These are phyloP conservation scores for Nicotiana rustica DNA, from an alignment of 305 asterid species.

Conservation along the genomic window DNA sequence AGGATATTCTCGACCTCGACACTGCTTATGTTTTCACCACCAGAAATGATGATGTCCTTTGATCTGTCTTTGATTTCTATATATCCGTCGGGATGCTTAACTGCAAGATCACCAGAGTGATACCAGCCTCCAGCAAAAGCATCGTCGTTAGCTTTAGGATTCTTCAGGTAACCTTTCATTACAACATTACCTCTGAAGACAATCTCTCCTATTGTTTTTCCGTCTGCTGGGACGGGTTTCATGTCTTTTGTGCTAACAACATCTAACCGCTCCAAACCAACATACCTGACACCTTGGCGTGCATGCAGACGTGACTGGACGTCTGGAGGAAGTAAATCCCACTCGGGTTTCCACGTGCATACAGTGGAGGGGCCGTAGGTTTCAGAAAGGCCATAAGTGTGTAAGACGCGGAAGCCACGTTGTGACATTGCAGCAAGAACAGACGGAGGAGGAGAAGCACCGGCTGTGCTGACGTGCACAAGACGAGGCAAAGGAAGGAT, in stretches of 20 bases:
- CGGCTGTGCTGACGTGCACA: constrained; percentile 96
- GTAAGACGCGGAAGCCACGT: constrained; percentile 83
- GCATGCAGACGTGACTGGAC: constrained; percentile 83
- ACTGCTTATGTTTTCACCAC: constrained; percentile 93
- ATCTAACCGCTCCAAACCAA: constrained; percentile 74
- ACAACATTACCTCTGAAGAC: constrained; percentile 85
- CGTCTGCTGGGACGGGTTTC: constrained; percentile 79
- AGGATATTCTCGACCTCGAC: constrained; percentile 87
- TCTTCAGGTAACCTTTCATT: constrained; percentile 94
- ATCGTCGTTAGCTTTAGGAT: constrained; percentile 79
- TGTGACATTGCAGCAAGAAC: constrained; percentile 79
- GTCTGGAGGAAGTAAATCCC: constrained; percentile 79
- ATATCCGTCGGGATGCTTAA: constrained; percentile 86
- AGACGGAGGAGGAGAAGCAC: constrained; percentile 97
- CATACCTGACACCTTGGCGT: constrained; percentile 88
- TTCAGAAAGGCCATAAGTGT: constrained; percentile 97
- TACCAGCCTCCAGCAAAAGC: constrained; percentile 85
- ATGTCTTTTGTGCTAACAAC: constrained; percentile 64
- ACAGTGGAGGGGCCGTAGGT: constrained; percentile 93
- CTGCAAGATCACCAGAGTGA: constrained; percentile 92
- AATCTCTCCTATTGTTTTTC: constrained; percentile 85
- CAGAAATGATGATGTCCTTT: constrained; percentile 89
- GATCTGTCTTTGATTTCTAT: constrained; percentile 92
- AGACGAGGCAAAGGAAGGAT: constrained; percentile 86
- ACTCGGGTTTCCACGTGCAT: constrained; percentile 96